phyloP scores from a whole-genome alignment of 345 rosid genomes.

The Acer saccharum region DNA sequence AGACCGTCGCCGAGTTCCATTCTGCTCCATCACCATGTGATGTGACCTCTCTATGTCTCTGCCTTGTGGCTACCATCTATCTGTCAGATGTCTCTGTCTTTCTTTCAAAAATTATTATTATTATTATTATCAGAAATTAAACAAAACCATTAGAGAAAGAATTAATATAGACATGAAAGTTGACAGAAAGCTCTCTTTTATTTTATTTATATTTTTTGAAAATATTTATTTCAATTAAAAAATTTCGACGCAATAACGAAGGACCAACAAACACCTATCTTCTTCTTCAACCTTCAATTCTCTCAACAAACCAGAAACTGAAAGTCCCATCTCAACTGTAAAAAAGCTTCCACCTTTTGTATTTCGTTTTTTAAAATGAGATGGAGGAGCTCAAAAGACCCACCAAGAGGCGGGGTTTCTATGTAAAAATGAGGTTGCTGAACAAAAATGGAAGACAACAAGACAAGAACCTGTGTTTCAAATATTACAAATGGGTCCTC shows the following conservation, averaged over 20 bases:
- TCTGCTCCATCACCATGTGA: conserved; percentile 48
- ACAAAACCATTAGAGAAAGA: not conserved
- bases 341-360: not conserved
- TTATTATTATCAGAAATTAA: conserved; percentile 1
- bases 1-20: conserved; percentile 42
- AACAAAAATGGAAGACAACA: conserved; percentile 43
- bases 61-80: too few species aligned
- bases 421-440: conserved; percentile 50
- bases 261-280: conserved; percentile 47
- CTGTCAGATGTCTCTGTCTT: not conserved
- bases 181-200: conserved; percentile 5
- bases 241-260: conserved; percentile 20
- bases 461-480: conserved; percentile 51
- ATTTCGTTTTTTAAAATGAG: conserved; percentile 25
- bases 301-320: conserved; percentile 41
- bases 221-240: not conserved
- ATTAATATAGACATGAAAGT: not conserved
- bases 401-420: conserved; percentile 42
- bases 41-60: conserved; percentile 32
- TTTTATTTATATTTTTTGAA: conserved; percentile 12
- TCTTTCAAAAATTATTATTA: not conserved
- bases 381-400: conserved; percentile 50
- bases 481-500: conserved; percentile 80
- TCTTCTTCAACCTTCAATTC: conserved; percentile 43
- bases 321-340: conserved; percentile 55